Evolutionary conservation across 371 early-diverging fungal genomes (phyloP).

Genomic region (Mucor indicus): DNA sequence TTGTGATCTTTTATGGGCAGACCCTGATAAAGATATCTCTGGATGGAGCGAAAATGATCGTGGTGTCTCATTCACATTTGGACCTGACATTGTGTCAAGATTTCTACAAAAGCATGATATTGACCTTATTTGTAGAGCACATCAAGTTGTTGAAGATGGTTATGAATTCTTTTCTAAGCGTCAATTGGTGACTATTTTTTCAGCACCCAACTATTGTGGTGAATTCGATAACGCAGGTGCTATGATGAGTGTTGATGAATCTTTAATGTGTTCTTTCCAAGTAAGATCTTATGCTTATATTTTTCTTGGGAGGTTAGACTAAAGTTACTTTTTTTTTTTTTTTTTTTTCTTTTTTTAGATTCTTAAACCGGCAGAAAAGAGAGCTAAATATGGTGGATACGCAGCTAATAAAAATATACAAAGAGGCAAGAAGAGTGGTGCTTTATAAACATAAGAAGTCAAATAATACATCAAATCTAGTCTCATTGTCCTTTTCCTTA

Average conservation of each 20-base stretch:
- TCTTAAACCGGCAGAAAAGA: conserved; percentile 2
- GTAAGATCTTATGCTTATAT: too few species aligned
- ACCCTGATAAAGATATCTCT: conserved; percentile 65
- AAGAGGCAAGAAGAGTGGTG: too few species aligned
- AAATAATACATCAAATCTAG: too few species aligned
- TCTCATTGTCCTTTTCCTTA: too few species aligned
- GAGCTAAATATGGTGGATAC: too few species aligned
- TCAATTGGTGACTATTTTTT: conserved; percentile 91
- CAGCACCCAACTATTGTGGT: conserved; percentile 99
- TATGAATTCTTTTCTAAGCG: conserved; percentile 97
- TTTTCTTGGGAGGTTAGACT: neutral
- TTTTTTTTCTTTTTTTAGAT: neutral
- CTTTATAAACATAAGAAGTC: too few species aligned
- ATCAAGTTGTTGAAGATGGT: conserved; percentile 98
- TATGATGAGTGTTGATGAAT: conserved; percentile 92
- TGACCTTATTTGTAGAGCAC: conserved; percentile 93
- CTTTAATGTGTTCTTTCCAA: conserved; percentile 88
- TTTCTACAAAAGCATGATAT: conserved; percentile 87
- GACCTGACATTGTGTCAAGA: conserved; percentile 76
- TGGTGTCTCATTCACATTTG: conserved; percentile 94
- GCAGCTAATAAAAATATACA: too few species aligned
- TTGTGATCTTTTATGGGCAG: conserved; percentile 87
- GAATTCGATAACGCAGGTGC: conserved; percentile 96
- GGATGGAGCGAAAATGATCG: conserved; percentile 97
- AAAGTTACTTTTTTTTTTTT: neutral